Base-by-base conservation (phyloP, 768 basidiomycete species). In the Kockovaella imperatae region DNA sequence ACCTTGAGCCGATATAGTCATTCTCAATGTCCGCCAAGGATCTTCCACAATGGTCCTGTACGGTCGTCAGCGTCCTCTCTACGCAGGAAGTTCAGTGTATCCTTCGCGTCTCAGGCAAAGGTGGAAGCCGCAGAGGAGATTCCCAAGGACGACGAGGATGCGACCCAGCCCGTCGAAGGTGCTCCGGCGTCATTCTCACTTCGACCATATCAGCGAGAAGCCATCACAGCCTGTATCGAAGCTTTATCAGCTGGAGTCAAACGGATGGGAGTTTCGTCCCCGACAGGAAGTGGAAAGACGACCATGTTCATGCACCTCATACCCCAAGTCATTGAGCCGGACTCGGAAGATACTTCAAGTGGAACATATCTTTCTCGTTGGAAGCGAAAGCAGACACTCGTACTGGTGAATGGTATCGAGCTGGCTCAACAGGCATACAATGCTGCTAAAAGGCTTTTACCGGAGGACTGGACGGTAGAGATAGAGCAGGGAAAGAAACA, bases 231-330 rank as follows among this genome's bases (percentile, higher is more conserved):
- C 3, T 91, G 89, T 67, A 72, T 80, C 1, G 78, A 80, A 17
- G 86, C 90, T 6, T 74, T 93, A 14, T 64, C 72, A 18, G 69
- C 75, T 23, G 87, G 88, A n/a, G 72, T 72, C 36, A 78, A 81
- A 5, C 80, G 69, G n/a, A 61, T 70, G 20, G 69, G 69, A 13
- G 69, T 70, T 3, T 65, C 63, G 21, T 64, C 62, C 3, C 69
- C 69, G 0, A 70, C 69, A 5, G 69, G 69, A 3, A 64, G 61
- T 15, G 79, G 79, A 44, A 96, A 97, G 72, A 97, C 91, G 0
- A 86, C 87, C 0, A 83, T 95, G 45, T 97, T 97, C 72, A 80
- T 90, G 30, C 79, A 81, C 3, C 79, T 96, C 18, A 76, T 93
- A 17, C 80, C 81, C 7, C 78, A 80, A 5, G 76, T 93, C 35